Conservation (phyloP, 23 red algal species). For the Gracilaria gracilis region DNA sequence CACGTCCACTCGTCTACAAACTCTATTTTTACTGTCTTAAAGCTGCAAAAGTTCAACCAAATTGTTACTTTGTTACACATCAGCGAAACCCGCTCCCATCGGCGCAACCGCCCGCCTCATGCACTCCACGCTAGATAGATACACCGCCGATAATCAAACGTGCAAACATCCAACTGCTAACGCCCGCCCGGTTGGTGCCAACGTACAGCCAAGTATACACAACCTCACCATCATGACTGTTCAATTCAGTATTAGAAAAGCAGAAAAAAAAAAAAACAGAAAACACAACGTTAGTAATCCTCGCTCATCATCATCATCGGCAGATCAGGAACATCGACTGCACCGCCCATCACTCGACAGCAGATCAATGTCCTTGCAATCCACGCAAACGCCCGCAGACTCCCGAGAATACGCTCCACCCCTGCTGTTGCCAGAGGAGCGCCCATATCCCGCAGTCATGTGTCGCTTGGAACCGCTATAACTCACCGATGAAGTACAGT, state of each 20-base stretch:
- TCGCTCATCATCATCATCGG: background rate
- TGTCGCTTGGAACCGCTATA: background rate
- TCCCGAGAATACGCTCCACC: background rate
- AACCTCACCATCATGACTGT: background rate
- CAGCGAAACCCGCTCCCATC: background rate
- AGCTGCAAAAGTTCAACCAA: conserved; percentile 8
- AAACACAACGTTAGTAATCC: background rate
- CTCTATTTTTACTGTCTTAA: conserved; percentile 34
- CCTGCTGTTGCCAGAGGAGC: background rate
- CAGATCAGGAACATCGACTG: background rate
- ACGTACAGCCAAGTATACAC: background rate
- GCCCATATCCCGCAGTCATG: background rate
- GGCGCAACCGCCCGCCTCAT: background rate
- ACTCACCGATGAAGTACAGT: conserved; percentile 36
- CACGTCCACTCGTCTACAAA: background rate
- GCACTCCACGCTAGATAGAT: no score
- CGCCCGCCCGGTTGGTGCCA: background rate
- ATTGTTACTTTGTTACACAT: conserved; percentile 30
- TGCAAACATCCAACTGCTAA: background rate
- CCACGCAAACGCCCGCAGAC: conserved; percentile 2
- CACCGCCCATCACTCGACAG: background rate
- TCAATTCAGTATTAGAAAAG: background rate
- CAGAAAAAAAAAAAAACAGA: background rate
- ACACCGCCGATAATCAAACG: background rate
- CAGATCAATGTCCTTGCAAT: background rate